Evolutionary conservation across 306 rosid genomes (phyloP), one percentile per base, ranked within the genome.

Genomic region (Pyrus communis): DNA sequence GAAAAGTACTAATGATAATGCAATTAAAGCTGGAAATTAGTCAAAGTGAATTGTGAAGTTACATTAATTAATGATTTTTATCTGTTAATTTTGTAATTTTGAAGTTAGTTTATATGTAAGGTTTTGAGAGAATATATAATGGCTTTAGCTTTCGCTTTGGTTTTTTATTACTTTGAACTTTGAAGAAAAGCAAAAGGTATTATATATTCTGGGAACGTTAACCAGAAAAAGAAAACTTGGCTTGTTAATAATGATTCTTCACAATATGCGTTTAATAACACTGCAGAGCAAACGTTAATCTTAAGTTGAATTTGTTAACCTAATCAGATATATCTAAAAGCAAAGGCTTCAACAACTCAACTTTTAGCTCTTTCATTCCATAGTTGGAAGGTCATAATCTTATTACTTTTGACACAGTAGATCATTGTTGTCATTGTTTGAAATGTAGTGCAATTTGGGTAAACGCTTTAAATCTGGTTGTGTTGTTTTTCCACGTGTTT

Each of bases 21-120:
- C 28, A 31, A 64, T 64, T 64, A 31, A 18, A 64, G 12, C 69
- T 18, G 69, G 13, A 25, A 18, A 64, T 31, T 64, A 25, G 27
- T 11, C 5, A 3, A 22, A 25, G 19, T 60, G 33, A 60, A 60
- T 60, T 67, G 80, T 79, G 46, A 81, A 90, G 74, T 81, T 23
- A 33, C 22, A 40, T 51, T 51, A 51, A 51, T 51, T 51, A 25
- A 40, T 70, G 54, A 57, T 61, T 23, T 58, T 22, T 74, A 51
- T 51, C 18, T 51, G 21, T 9, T 22, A 59, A 22, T 33, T 28
- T 63, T 30, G 14, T 30, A 23, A 25, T 49, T 27, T 54, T 42
- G 45, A 42, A 42, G 45, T 42, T 40, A 0, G 45, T 9, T 40
- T 40, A 40, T 40, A 40, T 15, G 55, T 15, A 18, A 49, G 21